Evolutionary conservation across 2,329 filamentous ascomycete species (phyloP).

Genomic region (Xylaria sp.): DNA sequence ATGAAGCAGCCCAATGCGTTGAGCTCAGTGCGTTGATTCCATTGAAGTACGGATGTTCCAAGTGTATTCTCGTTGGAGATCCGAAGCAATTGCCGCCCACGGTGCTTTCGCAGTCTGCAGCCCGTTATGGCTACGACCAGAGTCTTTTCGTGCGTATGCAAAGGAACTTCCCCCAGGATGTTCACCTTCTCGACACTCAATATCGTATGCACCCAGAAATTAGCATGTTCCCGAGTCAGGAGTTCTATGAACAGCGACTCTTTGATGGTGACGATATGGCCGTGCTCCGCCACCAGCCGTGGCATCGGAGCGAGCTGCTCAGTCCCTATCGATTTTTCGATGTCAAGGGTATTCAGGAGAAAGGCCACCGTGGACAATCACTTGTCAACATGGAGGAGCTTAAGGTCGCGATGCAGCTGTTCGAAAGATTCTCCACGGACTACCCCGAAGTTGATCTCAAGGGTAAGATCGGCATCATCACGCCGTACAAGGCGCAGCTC

Average conservation of each 20-base stretch:
- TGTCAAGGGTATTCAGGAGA: conserved; percentile 79
- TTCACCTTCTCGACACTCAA: conserved; percentile 94
- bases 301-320: conserved; percentile 77
- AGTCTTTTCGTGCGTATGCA: conserved; percentile 99
- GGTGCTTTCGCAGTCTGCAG: conserved; percentile 88
- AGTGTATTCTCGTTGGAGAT: conserved; percentile 95
- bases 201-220: conserved; percentile 99
- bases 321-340: conserved; percentile 97
- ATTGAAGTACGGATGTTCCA: conserved; percentile 92
- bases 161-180: conserved; percentile 76
- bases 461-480: conserved; percentile 92
- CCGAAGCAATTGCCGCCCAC: conserved; percentile 96
- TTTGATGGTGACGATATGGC: conserved; percentile 83
- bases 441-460: conserved; percentile 64
- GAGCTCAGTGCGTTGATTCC: conserved; percentile 95
- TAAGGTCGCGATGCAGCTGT: conserved; percentile 79
- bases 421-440: conserved; percentile 70
- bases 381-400: conserved; percentile 77
- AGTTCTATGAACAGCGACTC: conserved; percentile 87
- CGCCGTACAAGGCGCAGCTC: conserved; percentile 93
- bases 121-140: conserved; percentile 91
- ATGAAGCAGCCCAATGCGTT: conserved; percentile 96
- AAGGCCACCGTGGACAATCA: conserved; percentile 78
- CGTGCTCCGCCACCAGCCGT: conserved; percentile 67
- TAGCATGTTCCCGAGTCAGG: conserved; percentile 78